Conservation (phyloP, 306 rosid genomes). For the Cucurbita maxima region DNA sequence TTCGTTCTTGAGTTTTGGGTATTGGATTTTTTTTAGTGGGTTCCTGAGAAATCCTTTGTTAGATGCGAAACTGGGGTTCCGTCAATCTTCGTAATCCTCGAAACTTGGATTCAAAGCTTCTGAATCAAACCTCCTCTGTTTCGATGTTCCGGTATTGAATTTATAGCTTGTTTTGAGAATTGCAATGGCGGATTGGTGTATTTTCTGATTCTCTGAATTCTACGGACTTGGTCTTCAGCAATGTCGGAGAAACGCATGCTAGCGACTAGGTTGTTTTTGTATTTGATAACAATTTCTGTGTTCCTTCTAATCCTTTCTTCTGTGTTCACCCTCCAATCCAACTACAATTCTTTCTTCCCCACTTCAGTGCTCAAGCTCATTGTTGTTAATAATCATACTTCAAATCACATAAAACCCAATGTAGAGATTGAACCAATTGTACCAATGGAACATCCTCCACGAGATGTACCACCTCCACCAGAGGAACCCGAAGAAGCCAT, state of each 20-base stretch:
- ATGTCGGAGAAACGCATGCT: conserved; percentile 68
- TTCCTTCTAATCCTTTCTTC: conserved; percentile 65
- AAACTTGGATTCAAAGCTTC: background rate
- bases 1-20: background rate
- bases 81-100: background rate
- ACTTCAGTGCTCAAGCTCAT: conserved; percentile 60
- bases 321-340: conserved; percentile 54
- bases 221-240: conserved; percentile 4
- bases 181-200: background rate
- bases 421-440: conserved; percentile 26
- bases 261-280: conserved; percentile 49
- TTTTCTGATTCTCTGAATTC: background rate
- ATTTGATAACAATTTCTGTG: conserved; percentile 44
- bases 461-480: conserved; percentile 16
- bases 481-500: conserved; percentile 7
- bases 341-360: conserved; percentile 48
- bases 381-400: conserved; percentile 40
- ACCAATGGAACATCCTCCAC: conserved; percentile 8
- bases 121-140: background rate
- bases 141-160: background rate
- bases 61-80: background rate
- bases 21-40: background rate
- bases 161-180: background rate
- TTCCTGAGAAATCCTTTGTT: background rate
- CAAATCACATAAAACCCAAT: conserved; percentile 41